Evolutionary conservation across 768 basidiomycete genomes (phyloP), one percentile per base, ranked within the genome.

Genomic region (Pulveroboletus sp.): DNA sequence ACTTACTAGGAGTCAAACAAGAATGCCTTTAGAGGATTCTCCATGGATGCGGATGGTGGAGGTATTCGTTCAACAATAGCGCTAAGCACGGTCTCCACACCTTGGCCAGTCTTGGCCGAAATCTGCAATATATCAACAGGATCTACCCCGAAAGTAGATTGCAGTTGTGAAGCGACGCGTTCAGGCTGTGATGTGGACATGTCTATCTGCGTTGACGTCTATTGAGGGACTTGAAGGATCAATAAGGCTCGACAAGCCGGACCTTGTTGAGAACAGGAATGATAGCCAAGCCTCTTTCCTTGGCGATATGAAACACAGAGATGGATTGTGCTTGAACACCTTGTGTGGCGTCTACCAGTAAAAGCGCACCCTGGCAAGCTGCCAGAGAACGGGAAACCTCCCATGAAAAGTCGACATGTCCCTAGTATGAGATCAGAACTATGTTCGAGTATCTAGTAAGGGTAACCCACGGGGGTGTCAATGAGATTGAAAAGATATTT

Each of bases 361-460:
- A 66, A 37, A 85, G 65, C 9, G 91, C 95, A 8, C 96, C 96
- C 71, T 99, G 90, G 57, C 89, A 96, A 30, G 95, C 93, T 4
- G 92, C 85, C 36, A 98, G 71, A 26, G 90, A 93, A 42, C 96
- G 81, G 14, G 92, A 87, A 31, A 99, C 92, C 69, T 98, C 95
- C 84, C 93, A 96, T 50, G 91, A 81, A 69, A 99, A 99, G 72
- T 99, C 96, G 33, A 97, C 96, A 70, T 99, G 96, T 2, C 96
- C 94, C 81, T 89, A 55, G 8, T 14, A 28, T 2, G 3, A 27
- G n/a, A 15, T 67, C 27, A 56, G 47, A 21, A 6, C 12, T 44
- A 26, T 14, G 1, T 8, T n/a, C 12, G 14, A 11, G 31, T 14
- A 21, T 3, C 14, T 12, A 24, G 1, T 27, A 31, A 9, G 8